Conservation (phyloP, 2,329 filamentous ascomycete genomes). For the Aspergillus sp. region DNA sequence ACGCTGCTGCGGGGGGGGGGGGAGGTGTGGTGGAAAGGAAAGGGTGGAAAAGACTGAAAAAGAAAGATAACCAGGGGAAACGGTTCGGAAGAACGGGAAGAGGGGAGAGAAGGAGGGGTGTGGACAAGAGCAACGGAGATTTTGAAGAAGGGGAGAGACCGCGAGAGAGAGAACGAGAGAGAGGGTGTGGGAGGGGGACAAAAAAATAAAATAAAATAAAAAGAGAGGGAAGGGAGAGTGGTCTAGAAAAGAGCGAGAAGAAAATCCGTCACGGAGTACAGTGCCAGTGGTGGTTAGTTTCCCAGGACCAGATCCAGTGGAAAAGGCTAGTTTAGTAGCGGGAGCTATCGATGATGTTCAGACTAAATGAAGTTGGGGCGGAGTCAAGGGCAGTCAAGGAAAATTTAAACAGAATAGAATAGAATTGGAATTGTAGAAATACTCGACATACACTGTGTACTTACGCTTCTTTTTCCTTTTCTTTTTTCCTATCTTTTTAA, state of each 20-base stretch:
- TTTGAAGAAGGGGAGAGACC: not conserved
- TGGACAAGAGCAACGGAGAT: not conserved
- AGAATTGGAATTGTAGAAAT: not conserved
- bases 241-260: not conserved
- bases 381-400: not conserved
- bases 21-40: not conserved
- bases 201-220: constrained; percentile 1
- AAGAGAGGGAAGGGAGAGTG: not conserved
- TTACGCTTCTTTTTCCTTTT: not conserved
- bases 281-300: constrained; percentile 1
- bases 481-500: constrained; percentile 1
- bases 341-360: constrained; percentile 13
- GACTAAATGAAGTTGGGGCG: constrained; percentile 8
- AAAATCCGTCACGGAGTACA: not conserved
- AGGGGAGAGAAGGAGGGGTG: not conserved
- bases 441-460: not conserved
- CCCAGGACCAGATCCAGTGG: constrained; percentile 10
- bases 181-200: not conserved
- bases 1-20: constrained; percentile 12
- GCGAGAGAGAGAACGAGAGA: too few relatives aligned
- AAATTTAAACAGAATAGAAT: not conserved
- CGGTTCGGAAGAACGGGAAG: not conserved
- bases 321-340: constrained; percentile 13
- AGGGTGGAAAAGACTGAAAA: constrained; percentile 1
- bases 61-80: constrained; percentile 1